These are phyloP conservation scores for Volvox africanus DNA, from an alignment of 139 green algal genomes.

Conservation along the genomic window DNA sequence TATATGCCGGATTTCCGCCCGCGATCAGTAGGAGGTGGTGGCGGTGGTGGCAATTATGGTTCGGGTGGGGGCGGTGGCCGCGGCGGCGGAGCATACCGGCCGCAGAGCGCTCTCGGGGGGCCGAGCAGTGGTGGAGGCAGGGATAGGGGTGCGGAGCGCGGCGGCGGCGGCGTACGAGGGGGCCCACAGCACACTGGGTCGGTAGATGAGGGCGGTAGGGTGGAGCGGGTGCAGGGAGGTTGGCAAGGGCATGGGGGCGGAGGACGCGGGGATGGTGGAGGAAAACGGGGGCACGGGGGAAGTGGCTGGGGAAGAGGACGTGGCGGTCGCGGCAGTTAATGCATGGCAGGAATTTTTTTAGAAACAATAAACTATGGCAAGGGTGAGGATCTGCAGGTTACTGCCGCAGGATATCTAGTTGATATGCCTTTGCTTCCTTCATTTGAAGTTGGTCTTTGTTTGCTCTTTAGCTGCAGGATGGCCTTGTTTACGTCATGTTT, in stretches of 20 bases:
- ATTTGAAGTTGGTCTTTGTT: no score
- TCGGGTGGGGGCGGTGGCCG: background rate
- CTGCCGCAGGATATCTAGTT: no score
- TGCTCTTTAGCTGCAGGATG: no score
- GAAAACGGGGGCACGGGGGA: background rate
- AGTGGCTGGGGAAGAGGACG: background rate
- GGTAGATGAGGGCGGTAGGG: background rate
- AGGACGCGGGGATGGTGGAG: background rate
- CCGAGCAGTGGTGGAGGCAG: slow-evolving; percentile 5
- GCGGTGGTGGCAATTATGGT: background rate
- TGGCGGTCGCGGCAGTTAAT: background rate
- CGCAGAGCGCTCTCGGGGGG: background rate
- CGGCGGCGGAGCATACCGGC: background rate
- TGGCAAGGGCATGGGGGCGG: background rate
- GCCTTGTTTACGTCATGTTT: no score
- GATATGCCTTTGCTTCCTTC: no score
- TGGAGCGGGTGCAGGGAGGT: slow-evolving; percentile 18
- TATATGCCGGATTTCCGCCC: slow-evolving; percentile 47
- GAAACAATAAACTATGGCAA: no score
- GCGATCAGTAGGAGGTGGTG: background rate
- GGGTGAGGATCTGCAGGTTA: no score
- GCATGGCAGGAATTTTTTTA: no score
- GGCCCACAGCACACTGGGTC: background rate
- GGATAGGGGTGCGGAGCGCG: background rate
- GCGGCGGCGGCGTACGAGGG: background rate